A percentile compares a stretch with the other conserved stretches of the same genome.
phyloP scores from a whole-genome alignment of 2,329 filamentous ascomycete genomes.

The Chrysoporthe deuterocubensis region DNA sequence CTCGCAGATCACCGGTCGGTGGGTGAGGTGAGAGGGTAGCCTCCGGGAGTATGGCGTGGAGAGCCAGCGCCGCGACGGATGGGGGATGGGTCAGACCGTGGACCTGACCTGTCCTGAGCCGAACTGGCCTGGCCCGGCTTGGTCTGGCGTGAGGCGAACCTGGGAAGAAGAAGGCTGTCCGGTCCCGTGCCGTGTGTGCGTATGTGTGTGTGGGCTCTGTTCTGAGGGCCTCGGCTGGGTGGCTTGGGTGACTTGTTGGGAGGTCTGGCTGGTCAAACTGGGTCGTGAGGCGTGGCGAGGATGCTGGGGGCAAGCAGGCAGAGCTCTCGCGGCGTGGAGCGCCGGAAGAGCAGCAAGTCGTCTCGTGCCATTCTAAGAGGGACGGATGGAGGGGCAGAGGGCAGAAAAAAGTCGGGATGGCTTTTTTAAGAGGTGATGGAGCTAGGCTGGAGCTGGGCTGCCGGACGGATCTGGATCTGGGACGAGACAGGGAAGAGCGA shows the following conservation, averaged over 20 bases:
- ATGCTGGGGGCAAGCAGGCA: conserved; percentile 24
- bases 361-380: conserved; percentile 47
- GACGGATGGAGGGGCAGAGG: conserved; percentile 39
- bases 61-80: conserved; percentile 7
- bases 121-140: neutral
- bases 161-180: neutral
- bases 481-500: neutral
- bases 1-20: neutral
- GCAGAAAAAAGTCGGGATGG: conserved; percentile 42
- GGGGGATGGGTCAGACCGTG: conserved; percentile 10
- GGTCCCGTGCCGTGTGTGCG: conserved; percentile 10
- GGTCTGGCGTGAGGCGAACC: no score
- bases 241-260: neutral
- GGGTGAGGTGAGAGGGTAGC: neutral
- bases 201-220: neutral
- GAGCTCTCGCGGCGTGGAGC: conserved; percentile 43
- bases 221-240: neutral
- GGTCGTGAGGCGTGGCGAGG: neutral
- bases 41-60: neutral
- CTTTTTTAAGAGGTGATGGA: conserved; percentile 39
- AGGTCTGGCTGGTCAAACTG: neutral
- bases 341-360: conserved; percentile 40
- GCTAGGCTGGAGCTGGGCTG: conserved; percentile 14
- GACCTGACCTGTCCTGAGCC: conserved; percentile 3
- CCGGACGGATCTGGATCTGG: conserved; percentile 17